Base-by-base conservation (phyloP, 306 rosid species). In the Begonia peltatifolia region DNA sequence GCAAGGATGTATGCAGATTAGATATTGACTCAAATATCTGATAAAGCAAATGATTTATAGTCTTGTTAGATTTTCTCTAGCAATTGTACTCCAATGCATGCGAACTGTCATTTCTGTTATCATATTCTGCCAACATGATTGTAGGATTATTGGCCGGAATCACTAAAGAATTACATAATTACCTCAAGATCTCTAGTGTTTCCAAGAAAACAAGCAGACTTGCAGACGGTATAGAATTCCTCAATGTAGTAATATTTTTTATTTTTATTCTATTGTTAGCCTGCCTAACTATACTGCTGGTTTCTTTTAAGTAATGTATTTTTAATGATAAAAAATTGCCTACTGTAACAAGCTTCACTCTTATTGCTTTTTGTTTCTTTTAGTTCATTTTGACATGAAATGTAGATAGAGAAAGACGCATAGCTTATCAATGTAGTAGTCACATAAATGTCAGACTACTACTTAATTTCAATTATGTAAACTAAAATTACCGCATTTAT, bases 121-220 rank as follows among this genome's bases (percentile, higher is more conserved):
- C 10, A 43, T 17, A 47, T 5, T 41, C 2, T 60, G 47, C 17
- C 20, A 10, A 41, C 14, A 61, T 67, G 65, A 53, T 69, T 55
- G 38, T 68, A 88, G 95, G 83, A 78, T 55, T 74, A 72, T 41
- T 90, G 97, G 92, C 92, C 95, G n/a, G 55, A 55, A 64, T 85
- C 94, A 6, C 71, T 90, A 50, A 71, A 73, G 76, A 61, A 69
- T 9, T 90, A 74, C 59, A 57, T 80, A 50, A 54, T 62, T 14
- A 79, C 75, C 51, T 64, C 76, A 69, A 70, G 74, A 64, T 79
- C 92, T 68, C 76, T 85, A 66, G 79, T 68, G 35, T 64, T 84
- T 67, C 65, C 67, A 54, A 80, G 84, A 54, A 78, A 82, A 44
- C 93, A 74, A 65, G 79, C 72, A 5, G 79, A 81, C 64, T 53